Evolutionary conservation across 2,329 filamentous ascomycete genomes (phyloP).

Genomic region (Zymoseptoria ardabiliae): DNA sequence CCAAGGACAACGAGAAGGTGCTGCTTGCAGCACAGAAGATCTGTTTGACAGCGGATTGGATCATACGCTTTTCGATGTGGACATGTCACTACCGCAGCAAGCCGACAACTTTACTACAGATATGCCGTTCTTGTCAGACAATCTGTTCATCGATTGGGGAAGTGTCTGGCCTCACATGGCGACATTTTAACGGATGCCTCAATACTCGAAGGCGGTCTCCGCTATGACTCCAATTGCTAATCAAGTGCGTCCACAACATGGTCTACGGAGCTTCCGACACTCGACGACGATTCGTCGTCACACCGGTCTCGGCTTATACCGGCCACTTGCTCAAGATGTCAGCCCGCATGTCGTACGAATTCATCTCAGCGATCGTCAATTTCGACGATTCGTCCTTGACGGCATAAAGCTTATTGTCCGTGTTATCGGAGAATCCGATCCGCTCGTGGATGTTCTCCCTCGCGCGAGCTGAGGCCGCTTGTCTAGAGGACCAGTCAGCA

Average conservation of each 20-base stretch:
- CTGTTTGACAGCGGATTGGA: neutral
- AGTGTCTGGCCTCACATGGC: conserved; percentile 10
- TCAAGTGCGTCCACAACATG: neutral
- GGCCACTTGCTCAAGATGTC: conserved; percentile 19
- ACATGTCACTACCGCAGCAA: conserved; percentile 2
- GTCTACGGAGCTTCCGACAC: neutral
- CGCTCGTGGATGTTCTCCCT: conserved; percentile 34
- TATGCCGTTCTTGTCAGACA: conserved; percentile 7
- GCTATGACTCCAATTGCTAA: neutral
- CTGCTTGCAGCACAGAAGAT: neutral
- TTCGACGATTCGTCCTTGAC: conserved; percentile 55
- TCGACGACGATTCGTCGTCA: neutral
- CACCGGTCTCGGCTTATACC: neutral
- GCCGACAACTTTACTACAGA: conserved; percentile 3
- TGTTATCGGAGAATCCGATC: conserved; percentile 56
- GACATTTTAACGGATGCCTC: neutral
- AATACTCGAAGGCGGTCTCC: neutral
- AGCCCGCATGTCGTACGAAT: conserved; percentile 41
- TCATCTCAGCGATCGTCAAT: conserved; percentile 64
- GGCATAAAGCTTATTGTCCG: conserved; percentile 49
- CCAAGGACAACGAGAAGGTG: no score
- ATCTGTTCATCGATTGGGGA: conserved; percentile 13
- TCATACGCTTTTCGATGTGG: conserved; percentile 9
- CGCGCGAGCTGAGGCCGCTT: conserved; percentile 30
- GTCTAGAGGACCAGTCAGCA: conserved; percentile 5